Base-by-base conservation (phyloP, 2,329 filamentous ascomycete species). In the Cordyceps fumosorosea region DNA sequence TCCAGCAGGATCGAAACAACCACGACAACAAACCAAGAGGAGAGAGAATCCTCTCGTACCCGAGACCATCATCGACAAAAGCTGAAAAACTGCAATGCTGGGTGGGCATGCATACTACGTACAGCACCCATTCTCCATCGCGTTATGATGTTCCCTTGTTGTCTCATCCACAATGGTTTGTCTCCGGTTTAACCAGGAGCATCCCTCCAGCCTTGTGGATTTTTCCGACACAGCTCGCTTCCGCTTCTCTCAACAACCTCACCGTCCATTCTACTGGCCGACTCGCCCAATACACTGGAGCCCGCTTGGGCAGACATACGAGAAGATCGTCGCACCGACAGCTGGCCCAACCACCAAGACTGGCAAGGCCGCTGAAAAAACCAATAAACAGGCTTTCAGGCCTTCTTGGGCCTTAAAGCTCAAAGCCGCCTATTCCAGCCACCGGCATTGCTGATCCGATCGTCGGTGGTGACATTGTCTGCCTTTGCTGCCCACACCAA, bases 381-480 rank as follows among this genome's bases (percentile, higher is more conserved):
- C 5, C 8, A 42, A 48, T 20, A 2, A 52, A 52, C 5, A 52
- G 16, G n/a, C 8, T 40, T 50, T 32, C 24, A 48, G 54, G 26
- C 40, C n/a, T 37, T 48, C 12, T 37, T 48, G 7, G 32, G 44
- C 42, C 20, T 16, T 3, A 20, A 29, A 14, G 16, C 7, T 20
- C 10, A n/a, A 42, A 14, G 37, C n/a, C 34, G 29, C 45, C 34
- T 24, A 32, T 56, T 44, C 57, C 57, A 54, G 50, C 50, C 58
- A 60, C 58, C 50, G 48, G 14, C 52, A 22, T 54, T 40, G 58
- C 58, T 60, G 51, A 60, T 60, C 58, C 58, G 50, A 60, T 60
- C 58, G 51, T 40, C 58, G 26, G 40, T 12, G 16, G 10, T 10
- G 34, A 18, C 11, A 47, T 48, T 60, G 50, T 58, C 32, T 42